Conservation (phyloP, 2,329 filamentous ascomycete species). For the Alternaria sp. region DNA sequence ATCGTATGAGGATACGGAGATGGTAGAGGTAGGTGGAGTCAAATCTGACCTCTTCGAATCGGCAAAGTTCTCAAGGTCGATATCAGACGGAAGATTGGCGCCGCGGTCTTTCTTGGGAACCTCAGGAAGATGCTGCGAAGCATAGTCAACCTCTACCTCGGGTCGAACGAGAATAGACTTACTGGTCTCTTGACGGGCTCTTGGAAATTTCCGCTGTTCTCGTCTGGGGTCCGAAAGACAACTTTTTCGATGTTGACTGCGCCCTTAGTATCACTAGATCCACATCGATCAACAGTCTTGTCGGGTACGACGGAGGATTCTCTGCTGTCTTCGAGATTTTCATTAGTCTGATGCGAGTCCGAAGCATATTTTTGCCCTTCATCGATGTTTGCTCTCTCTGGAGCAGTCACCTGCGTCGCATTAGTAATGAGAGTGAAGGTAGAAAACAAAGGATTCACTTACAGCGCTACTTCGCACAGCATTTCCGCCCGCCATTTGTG, state of each 20-base stretch:
- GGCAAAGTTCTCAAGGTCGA: slow-evolving; percentile 28
- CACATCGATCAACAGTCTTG: background rate
- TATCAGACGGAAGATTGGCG: slow-evolving; percentile 15
- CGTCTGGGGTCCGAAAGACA: background rate
- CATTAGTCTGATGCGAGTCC: background rate
- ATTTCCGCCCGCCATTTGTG: background rate
- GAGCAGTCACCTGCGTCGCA: background rate
- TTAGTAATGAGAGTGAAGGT: background rate
- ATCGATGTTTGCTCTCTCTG: background rate
- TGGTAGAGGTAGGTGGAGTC: slow-evolving; percentile 14
- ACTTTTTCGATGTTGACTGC: background rate
- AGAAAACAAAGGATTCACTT: background rate
- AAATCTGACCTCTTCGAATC: background rate
- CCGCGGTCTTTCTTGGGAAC: background rate
- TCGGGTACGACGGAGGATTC: background rate
- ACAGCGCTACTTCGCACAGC: background rate
- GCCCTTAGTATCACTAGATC: background rate
- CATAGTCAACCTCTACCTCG: background rate
- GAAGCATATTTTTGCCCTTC: background rate
- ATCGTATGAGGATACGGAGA: slow-evolving; percentile 17
- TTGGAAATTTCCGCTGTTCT: background rate
- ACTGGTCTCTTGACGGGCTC: background rate
- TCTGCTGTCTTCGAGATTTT: background rate
- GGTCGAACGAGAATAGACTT: background rate
- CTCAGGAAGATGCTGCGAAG: background rate